Evolutionary conservation across 176 grass and related monocot genomes (phyloP), one percentile per base, ranked within the genome.

Genomic region (Carex kokanica): DNA sequence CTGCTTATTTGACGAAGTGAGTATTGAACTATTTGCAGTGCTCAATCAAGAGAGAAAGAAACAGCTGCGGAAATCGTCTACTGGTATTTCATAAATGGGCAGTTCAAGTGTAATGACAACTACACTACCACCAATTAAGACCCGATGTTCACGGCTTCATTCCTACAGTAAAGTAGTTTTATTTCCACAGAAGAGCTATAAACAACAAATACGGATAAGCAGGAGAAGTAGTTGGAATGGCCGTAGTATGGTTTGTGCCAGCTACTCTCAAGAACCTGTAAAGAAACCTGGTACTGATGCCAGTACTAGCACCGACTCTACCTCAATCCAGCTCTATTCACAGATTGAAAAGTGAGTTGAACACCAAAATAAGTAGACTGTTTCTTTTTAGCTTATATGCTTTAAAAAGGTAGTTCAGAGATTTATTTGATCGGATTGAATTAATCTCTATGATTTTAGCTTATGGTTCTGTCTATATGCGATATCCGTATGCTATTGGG

Each of bases 241-340:
- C 40, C 41, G 58, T 67, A 66, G 80, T 51, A 67, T 15, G 80
- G 58, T 82, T 65, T 53, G 60, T 79, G 77, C 84, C 14, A 85
- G 83, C 59, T 78, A 89, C 71, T 51, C 67, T 29, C 68, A 75
- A 60, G 84, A 83, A 70, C 79, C 27, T 41, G 81, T 14, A 4
- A 86, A 81, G 45, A 51, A 27, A 52, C 70, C 70, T 74, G 70
- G 70, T 74, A 52, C 72, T 13, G 78, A 49, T 15, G n/a, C 64
- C 78, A 18, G 74, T 59, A 57, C 78, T 56, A 64, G 85, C 20
- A 63, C 88, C 18, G 84, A 89, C 25, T 94, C 88, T 65, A 77
- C 73, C 47, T 77, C 73, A 10, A 93, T 99, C 87, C 91, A 95
- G 83, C 81, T 99, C 79, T 99, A 99, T 43, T 95, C 96, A 54